A percentile compares a stretch with the other conserved stretches of the same genome.
These are phyloP conservation scores for Fusarium bulbicola DNA, from an alignment of 2,329 filamentous ascomycete species.

Conservation along the genomic window DNA sequence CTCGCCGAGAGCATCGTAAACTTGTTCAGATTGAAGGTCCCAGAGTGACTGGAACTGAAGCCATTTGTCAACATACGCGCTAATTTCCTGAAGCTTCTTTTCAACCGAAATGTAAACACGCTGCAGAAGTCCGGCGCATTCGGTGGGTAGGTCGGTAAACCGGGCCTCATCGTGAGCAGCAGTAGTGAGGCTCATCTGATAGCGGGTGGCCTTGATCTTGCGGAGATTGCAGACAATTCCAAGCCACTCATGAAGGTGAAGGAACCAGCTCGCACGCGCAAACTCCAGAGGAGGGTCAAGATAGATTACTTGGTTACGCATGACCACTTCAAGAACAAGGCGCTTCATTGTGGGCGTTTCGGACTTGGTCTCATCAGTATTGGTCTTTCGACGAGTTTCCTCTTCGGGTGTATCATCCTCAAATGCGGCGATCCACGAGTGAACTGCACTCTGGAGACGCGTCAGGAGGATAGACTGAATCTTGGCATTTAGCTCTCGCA, in stretches of 20 bases:
- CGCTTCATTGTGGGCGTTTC: slow-evolving; percentile 73
- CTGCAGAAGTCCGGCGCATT: slow-evolving; percentile 81
- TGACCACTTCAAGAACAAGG: slow-evolving; percentile 90
- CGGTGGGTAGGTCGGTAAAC: slow-evolving; percentile 85
- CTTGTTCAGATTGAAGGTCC: slow-evolving; percentile 96
- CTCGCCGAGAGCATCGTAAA: slow-evolving; percentile 91
- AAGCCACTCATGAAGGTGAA: slow-evolving; percentile 92
- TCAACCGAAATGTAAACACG: slow-evolving; percentile 87
- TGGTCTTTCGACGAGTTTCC: slow-evolving; percentile 61
- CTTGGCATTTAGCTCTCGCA: slow-evolving; percentile 83
- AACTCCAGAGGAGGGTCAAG: slow-evolving; percentile 93
- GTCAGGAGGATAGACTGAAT: slow-evolving; percentile 82
- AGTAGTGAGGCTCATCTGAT: slow-evolving; percentile 85
- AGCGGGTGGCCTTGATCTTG: slow-evolving; percentile 93
- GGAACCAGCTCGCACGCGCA: slow-evolving; percentile 91
- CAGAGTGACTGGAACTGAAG: slow-evolving; percentile 97
- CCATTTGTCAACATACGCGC: slow-evolving; percentile 95
- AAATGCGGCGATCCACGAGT: slow-evolving; percentile 88
- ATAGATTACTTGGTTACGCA: slow-evolving; percentile 98
- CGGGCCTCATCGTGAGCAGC: slow-evolving; percentile 70
- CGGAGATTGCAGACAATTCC: slow-evolving; percentile 91
- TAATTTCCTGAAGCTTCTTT: slow-evolving; percentile 80
- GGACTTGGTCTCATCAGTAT: slow-evolving; percentile 56
- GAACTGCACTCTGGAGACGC: slow-evolving; percentile 86
- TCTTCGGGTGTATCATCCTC: slow-evolving; percentile 67